Evolutionary conservation across 2,329 filamentous ascomycete genomes (phyloP).

Genomic region (Sclerotinia trifoliorum): DNA sequence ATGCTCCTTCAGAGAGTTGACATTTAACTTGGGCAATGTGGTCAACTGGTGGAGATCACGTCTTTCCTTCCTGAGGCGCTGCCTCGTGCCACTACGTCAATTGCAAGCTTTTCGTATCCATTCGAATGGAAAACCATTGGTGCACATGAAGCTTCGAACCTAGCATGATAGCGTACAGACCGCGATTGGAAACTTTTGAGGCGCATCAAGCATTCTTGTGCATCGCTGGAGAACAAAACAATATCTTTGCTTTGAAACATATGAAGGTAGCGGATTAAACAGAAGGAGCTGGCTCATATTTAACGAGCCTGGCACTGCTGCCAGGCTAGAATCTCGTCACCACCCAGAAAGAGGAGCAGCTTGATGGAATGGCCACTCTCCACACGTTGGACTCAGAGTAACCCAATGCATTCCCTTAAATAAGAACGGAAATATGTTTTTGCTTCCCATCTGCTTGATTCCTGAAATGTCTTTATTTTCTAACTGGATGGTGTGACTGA

Average conservation of each 20-base stretch:
- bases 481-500: background rate
- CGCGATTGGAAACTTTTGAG: background rate
- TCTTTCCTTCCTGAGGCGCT: background rate
- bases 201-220: background rate
- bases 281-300: no score
- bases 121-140: background rate
- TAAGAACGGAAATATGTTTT: background rate
- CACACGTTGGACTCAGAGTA: no score
- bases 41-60: background rate
- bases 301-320: no score
- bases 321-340: background rate
- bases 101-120: background rate
- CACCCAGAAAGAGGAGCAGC: background rate
- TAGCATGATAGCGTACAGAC: background rate
- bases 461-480: background rate
- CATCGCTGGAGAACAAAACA: background rate
- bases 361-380: background rate
- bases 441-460: background rate
- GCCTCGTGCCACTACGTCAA: background rate
- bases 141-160: background rate
- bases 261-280: no score
- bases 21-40: background rate
- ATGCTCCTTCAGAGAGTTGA: background rate
- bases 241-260: no score
- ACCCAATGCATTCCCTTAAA: background rate